Base-by-base conservation (phyloP, 177 flowering plant genomes). In the Vitis hybrid region DNA sequence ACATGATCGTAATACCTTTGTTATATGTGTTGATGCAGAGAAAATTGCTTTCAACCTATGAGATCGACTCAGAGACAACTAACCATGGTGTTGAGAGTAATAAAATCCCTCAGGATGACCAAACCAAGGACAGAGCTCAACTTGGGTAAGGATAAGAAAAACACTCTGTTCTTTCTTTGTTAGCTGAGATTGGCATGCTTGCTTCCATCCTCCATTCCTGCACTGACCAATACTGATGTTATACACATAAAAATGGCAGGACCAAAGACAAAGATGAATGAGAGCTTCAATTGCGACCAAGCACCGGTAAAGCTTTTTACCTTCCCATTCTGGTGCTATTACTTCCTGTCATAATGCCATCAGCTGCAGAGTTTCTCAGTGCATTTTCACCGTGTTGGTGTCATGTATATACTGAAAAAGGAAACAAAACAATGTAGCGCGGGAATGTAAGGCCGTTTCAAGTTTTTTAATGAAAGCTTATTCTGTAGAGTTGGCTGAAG, bases 11-110 rank as follows among this genome's bases (percentile, higher is more conserved):
- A 47, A 31, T 19, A 9, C 47, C 47, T 38, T 61, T 51, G 3
- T 57, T 7, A 65, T 56, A 59, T 69, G 31, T 15, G 31, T 59
- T 71, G 49, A 15, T 79, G 69, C 85, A 86, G 90, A 79, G 84
- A 76, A 82, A 65, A 78, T 55, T 86, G 75, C 80, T 86, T 24
- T 81, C 86, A 22, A 81, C 87, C 15, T 78, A 81, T 62, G 85
- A 82, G 65, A 73, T 80, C 3, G 88, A 83, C 2, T 11, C 77
- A 2, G 81, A 76, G 64, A 75, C 78, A 59, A 69, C 66, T 14
- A 64, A 67, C 22, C 55, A 55, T 59, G 52, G 51, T 56, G 68
- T 56, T 62, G 65, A 57, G n/a, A 38, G 47, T 38, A 51, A 57
- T 33, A 75, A 72, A 64, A 11, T 58, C 57, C 50, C 64, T 24